A percentile compares a stretch with the other conserved stretches of the same genome.
phyloP scores from a whole-genome alignment of 768 basidiomycete genomes.

The Hygrophoropsis aurantiaca region DNA sequence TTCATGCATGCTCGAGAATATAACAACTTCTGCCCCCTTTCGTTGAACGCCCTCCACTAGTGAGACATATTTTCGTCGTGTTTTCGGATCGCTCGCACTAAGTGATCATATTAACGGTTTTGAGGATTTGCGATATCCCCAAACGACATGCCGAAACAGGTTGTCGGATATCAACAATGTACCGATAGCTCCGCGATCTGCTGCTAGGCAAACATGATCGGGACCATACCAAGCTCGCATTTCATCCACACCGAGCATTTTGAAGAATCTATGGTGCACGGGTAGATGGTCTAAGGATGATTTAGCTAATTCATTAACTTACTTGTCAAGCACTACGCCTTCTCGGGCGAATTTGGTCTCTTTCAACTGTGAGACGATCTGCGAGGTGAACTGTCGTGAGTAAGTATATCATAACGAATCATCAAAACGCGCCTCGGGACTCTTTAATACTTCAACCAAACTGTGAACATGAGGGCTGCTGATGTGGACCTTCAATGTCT shows the following conservation, averaged over 20 bases:
- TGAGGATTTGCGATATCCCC: background rate
- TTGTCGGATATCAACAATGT: constrained; percentile 94
- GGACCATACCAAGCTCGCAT: constrained; percentile 99
- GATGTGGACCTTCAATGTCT: constrained; percentile 88
- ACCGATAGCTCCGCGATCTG: constrained; percentile 91
- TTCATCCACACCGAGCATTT: constrained; percentile 94
- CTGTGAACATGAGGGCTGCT: constrained; percentile 96
- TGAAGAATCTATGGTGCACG: constrained; percentile 84
- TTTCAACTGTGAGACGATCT: constrained; percentile 78
- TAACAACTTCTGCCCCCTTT: constrained; percentile 90
- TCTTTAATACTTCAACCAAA: constrained; percentile 89
- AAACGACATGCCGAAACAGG: constrained; percentile 71
- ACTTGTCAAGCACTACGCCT: constrained; percentile 90
- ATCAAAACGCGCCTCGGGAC: constrained; percentile 71
- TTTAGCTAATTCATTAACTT: constrained; percentile 2
- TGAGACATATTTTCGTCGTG: constrained; percentile 80
- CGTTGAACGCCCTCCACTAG: constrained; percentile 87
- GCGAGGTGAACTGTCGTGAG: background rate
- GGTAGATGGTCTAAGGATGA: background rate
- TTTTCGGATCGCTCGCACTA: constrained; percentile 78
- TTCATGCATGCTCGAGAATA: constrained; percentile 99
- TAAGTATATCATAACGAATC: background rate
- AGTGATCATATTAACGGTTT: background rate
- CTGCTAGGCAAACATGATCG: constrained; percentile 88
- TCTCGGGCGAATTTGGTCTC: constrained; percentile 97